phyloP scores from a whole-genome alignment of 2,329 filamentous ascomycete genomes.

The Proliferodiscus dingleyae region DNA sequence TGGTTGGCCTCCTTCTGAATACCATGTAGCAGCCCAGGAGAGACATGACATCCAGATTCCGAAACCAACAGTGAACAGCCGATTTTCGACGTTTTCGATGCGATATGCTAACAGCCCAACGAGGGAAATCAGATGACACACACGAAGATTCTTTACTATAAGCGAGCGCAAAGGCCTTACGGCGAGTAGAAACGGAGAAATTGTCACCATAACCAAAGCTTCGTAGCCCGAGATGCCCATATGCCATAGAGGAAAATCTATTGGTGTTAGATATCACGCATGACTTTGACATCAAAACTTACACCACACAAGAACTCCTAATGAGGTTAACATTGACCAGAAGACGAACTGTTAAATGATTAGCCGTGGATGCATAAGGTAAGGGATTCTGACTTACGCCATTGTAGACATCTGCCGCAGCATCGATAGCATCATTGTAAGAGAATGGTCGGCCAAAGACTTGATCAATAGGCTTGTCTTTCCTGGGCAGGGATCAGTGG shows the following conservation, averaged over 20 bases:
- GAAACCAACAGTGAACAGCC: conserved; percentile 77
- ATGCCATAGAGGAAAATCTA: conserved; percentile 94
- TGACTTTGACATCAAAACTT: conserved; percentile 39
- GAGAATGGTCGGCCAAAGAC: conserved; percentile 69
- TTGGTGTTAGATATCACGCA: conserved; percentile 9
- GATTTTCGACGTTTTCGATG: conserved; percentile 64
- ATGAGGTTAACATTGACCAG: conserved; percentile 88
- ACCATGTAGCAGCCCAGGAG: conserved; percentile 78
- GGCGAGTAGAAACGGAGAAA: conserved; percentile 75
- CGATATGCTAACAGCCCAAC: conserved; percentile 75
- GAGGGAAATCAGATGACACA: conserved; percentile 72
- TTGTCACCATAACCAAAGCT: conserved; percentile 75
- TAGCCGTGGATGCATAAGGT: not conserved
- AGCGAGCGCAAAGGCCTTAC: conserved; percentile 64
- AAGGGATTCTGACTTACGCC: conserved; percentile 53
- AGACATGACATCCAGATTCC: conserved; percentile 76
- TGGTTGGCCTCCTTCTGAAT: conserved; percentile 69
- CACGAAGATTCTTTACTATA: conserved; percentile 62
- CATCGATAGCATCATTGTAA: conserved; percentile 70
- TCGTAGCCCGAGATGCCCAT: conserved; percentile 99
- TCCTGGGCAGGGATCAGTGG: conserved; percentile 47
- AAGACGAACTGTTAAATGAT: conserved; percentile 68
- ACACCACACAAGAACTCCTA: conserved; percentile 92
- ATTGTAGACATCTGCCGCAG: conserved; percentile 83
- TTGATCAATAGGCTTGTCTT: conserved; percentile 66